Evolutionary conservation across 805 yeast genomes (phyloP).

Genomic region (Groenewaldozyma salmanticensis): DNA sequence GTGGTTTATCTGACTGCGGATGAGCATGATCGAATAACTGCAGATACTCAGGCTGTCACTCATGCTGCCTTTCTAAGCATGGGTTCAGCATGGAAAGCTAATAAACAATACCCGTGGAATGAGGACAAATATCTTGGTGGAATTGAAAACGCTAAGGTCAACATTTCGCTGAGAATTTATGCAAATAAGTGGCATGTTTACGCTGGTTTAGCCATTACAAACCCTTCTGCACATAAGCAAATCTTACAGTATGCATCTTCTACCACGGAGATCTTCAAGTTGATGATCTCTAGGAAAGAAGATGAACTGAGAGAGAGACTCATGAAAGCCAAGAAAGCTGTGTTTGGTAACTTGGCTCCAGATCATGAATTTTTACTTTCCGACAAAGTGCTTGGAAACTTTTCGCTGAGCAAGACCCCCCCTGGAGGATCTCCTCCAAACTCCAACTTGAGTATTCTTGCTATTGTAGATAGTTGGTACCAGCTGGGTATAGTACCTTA

Average conservation of each 20-base stretch:
- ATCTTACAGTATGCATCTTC: slow-evolving; percentile 82
- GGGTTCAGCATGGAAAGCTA: slow-evolving; percentile 92
- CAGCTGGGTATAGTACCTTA: slow-evolving; percentile 80
- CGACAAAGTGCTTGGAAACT: slow-evolving; percentile 75
- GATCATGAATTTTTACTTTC: slow-evolving; percentile 53
- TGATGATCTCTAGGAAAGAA: slow-evolving; percentile 64
- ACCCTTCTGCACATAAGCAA: slow-evolving; percentile 89
- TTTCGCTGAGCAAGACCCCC: slow-evolving; percentile 63
- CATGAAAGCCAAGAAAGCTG: slow-evolving; percentile 56
- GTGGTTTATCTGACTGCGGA: slow-evolving; percentile 69
- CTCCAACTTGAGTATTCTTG: slow-evolving; percentile 79
- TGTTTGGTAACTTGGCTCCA: slow-evolving; percentile 53
- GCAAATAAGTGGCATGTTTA: slow-evolving; percentile 97
- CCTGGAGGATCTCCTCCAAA: slow-evolving; percentile 58
- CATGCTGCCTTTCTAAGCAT: slow-evolving; percentile 94
- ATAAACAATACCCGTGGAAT: slow-evolving; percentile 82
- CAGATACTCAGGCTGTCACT: slow-evolving; percentile 97
- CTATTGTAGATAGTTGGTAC: slow-evolving; percentile 92
- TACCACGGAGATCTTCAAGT: slow-evolving; percentile 68
- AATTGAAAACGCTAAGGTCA: slow-evolving; percentile 89
- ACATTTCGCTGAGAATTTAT: slow-evolving; percentile 81
- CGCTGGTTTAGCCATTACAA: slow-evolving; percentile 93
- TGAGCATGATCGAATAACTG: slow-evolving; percentile 91
- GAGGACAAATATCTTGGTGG: slow-evolving; percentile 85
- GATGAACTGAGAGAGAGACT: slow-evolving; percentile 52